A percentile compares a stretch with the other conserved stretches of the same genome.
Conservation (phyloP, 108 stramenopile genomes). For the Fistulifera solaris region DNA sequence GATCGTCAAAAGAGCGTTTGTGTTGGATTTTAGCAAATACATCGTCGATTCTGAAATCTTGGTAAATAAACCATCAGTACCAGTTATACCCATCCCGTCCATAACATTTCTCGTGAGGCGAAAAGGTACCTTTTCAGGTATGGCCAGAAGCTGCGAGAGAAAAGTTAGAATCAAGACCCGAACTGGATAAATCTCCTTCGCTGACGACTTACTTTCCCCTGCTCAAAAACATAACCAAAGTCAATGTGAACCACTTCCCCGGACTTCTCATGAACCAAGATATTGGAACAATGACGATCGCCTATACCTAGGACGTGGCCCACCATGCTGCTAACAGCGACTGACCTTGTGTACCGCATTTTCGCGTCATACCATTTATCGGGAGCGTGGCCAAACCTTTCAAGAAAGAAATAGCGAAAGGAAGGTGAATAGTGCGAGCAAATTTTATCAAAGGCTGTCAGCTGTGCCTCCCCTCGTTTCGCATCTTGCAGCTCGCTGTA, state of each 20-base stretch:
- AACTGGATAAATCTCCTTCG: no score
- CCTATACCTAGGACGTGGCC: constrained; percentile 98
- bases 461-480: constrained; percentile 23
- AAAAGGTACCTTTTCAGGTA: constrained; percentile 96
- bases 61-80: constrained; percentile 86
- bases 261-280: constrained; percentile 85
- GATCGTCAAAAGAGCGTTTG: constrained; percentile 80
- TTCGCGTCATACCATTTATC: constrained; percentile 82
- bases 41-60: constrained; percentile 71
- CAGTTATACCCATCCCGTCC: constrained; percentile 93
- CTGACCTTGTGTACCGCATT: constrained; percentile 82
- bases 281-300: constrained; percentile 95
- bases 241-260: constrained; percentile 97
- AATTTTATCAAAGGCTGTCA: constrained; percentile 48
- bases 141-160: constrained; percentile 30
- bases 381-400: constrained; percentile 75
- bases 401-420: constrained; percentile 95
- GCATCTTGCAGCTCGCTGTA: constrained; percentile 18
- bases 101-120: constrained; percentile 94
- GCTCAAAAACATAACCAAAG: constrained; percentile 99
- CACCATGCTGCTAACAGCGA: constrained; percentile 91
- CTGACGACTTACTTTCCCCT: constrained; percentile 74
- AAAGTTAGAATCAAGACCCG: neutral
- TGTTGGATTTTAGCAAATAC: constrained; percentile 69
- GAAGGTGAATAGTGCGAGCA: constrained; percentile 77